Evolutionary conservation across 345 rosid species (phyloP), one percentile per base, ranked within the genome.

Genomic region (Aegle marmelos): DNA sequence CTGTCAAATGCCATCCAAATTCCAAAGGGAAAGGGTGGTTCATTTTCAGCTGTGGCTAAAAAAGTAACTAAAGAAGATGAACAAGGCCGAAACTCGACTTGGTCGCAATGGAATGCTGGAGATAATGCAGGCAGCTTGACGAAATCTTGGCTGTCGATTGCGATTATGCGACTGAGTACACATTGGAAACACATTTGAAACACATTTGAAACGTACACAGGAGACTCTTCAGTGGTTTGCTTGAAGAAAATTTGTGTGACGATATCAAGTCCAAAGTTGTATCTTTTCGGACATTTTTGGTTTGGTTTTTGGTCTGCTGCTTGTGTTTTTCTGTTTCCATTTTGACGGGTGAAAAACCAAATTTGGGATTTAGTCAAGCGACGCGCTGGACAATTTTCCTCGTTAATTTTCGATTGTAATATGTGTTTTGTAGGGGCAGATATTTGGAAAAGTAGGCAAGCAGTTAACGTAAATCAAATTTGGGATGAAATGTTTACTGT

Each of bases 1-100:
- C 45, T 11, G 9, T 39, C 9, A 39, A 9, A 39, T 39, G 9
- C 10, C 2, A 1, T 39, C 45, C 45, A 8, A 1, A 8, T 39
- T 39, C 11, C 11, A 39, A 9, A 39, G 45, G 45, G 11, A 39
- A 74, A 14, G 87, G 88, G 76, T 84, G 79, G 61, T 68, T 66
- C 24, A 75, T n/a, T 33, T 75, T 80, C 3, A 48, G 2, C 77
- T 82, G 56, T 84, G 60, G 64, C 84, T 81, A 58, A 82, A 30
- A 31, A 76, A 4, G 77, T 75, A 79, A 39, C 9, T 39, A 62
- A 87, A 10, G 53, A 48, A 17, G 74, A 39, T 75, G 28, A 76
- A 87, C 76, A 70, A 84, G 74, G 73, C 62, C n/a, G 63, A 63
- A 78, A 63, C 79, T 68, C 28, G 85, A 76, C 70, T 59, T 63